phyloP scores from a whole-genome alignment of 2,329 filamentous ascomycete genomes.

The Talaromyces sp. region DNA sequence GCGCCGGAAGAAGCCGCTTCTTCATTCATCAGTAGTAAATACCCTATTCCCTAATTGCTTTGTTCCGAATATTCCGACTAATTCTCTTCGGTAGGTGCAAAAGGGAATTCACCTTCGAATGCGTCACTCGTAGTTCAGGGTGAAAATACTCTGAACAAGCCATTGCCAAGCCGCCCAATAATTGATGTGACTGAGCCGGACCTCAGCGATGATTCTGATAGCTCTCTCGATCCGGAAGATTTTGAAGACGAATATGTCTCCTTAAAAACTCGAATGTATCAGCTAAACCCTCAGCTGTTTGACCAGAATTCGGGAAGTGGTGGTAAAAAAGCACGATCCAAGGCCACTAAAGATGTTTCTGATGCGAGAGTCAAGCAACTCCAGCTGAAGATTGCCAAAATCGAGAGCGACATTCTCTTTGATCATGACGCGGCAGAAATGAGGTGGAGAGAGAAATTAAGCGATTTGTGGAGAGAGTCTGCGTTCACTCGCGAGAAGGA shows the following conservation, averaged over 20 bases:
- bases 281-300: conserved; percentile 56
- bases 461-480: conserved; percentile 62
- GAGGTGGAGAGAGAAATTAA: conserved; percentile 61
- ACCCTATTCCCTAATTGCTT: background rate
- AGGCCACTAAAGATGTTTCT: conserved; percentile 22
- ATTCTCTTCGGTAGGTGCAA: conserved; percentile 29
- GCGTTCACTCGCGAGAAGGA: conserved; percentile 33
- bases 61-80: conserved; percentile 22
- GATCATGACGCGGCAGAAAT: conserved; percentile 65
- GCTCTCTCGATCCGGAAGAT: conserved; percentile 72
- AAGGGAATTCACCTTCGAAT: conserved; percentile 31
- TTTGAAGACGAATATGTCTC: conserved; percentile 74
- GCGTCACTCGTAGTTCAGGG: conserved; percentile 26
- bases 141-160: conserved; percentile 28
- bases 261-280: conserved; percentile 67
- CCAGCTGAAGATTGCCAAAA: conserved; percentile 69
- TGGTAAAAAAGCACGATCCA: conserved; percentile 39
- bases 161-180: conserved; percentile 29
- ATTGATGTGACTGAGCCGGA: conserved; percentile 26
- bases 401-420: conserved; percentile 76
- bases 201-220: conserved; percentile 50
- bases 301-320: conserved; percentile 39
- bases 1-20: conserved; percentile 34
- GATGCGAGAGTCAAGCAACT: conserved; percentile 61
- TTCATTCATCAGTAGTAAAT: conserved; percentile 41